Base-by-base conservation (phyloP, 306 rosid species). In the Lupinus albus region DNA sequence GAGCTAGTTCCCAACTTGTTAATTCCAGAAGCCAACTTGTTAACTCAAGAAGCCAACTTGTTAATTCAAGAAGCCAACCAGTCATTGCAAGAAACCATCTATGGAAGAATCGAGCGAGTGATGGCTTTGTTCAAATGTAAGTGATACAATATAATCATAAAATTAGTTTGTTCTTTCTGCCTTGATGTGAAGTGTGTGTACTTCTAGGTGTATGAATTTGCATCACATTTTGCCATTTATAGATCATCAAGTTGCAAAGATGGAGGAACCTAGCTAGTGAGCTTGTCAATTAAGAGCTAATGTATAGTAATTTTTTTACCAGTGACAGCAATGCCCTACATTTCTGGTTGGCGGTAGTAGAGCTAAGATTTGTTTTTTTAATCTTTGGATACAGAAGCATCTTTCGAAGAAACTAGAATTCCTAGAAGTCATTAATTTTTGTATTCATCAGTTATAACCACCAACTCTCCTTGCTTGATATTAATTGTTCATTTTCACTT, bases 91-190 rank as follows among this genome's bases (percentile, higher is more conserved):
- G 84, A 76, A 80, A 81, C 80, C 57, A 83, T 67, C 70, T 67
- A 11, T 57, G 68, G 83, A 83, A 67, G 80, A 78, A 79, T 72
- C 79, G 86, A 78, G 89, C 59, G 54, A 92, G 96, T 81, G 92
- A 89, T 68, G 85, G 84, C 45, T 84, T 78, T 84, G 77, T 81
- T 68, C 81, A 54, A 62, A 89, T 47, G 98, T 92, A 68, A 87
- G 96, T 84, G 61, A 61, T 55, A 51, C 11, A 39, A 33, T 70
- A 46, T n/a, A 48, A 39, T 54, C 69, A 50, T 63, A 64, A 72
- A 16, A 67, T 48, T 48, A 77, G 25, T 49, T 62, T 17, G 44
- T 42, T 73, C 61, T 14, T 55, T 57, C 61, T 50, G 61, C 59
- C 60, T 21, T 11, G 67, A 3, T 38, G 50, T 33, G 18, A 25